A percentile compares a stretch with the other conserved stretches of the same genome.
phyloP scores from a whole-genome alignment of 768 basidiomycete genomes.

The Boletellus emodensis region DNA sequence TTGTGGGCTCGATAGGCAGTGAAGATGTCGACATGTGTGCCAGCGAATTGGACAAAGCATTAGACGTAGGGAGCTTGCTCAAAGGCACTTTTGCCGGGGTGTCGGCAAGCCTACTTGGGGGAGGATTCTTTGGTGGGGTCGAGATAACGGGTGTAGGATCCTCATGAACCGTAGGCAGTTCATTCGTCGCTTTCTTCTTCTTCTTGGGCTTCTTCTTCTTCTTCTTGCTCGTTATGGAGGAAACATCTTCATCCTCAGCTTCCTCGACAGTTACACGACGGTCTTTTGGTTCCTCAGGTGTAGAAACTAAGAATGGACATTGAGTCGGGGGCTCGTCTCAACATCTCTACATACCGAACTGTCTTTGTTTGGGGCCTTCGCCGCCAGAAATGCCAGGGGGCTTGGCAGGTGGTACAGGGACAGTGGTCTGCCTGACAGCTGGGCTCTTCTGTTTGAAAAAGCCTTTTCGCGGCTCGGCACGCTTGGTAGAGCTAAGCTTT shows the following conservation, averaged over 20 bases:
- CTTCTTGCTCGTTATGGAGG: conserved; percentile 42
- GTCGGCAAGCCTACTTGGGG: conserved; percentile 18
- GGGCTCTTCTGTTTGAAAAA: conserved; percentile 20
- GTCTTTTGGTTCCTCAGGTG: conserved; percentile 33
- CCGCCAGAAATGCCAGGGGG: conserved; percentile 3
- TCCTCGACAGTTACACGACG: conserved; percentile 58
- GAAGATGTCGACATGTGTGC: conserved; percentile 37
- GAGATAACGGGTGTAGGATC: conserved; percentile 12
- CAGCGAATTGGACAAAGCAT: conserved; percentile 18
- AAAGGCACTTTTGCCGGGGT: conserved; percentile 21
- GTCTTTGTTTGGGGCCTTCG: conserved; percentile 11
- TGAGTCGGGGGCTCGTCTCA: background rate
- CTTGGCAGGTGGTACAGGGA: conserved; percentile 5
- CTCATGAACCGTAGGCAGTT: conserved; percentile 22
- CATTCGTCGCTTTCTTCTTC: conserved; percentile 43
- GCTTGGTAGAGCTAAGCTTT: conserved; percentile 38
- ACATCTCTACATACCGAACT: conserved; percentile 9
- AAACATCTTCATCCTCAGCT: conserved; percentile 56
- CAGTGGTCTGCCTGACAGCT: conserved; percentile 5
- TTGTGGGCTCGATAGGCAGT: conserved; percentile 43
- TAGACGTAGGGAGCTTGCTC: conserved; percentile 7
- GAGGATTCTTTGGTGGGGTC: conserved; percentile 17
- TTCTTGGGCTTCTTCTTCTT: conserved; percentile 67
- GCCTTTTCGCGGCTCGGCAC: conserved; percentile 32
- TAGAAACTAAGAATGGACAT: conserved; percentile 7